Percentiles rank a stretch among this genome's conserved stretches.
Evolutionary conservation across 2,329 filamentous ascomycete species (phyloP).

Genomic region (Fusarium sp.): DNA sequence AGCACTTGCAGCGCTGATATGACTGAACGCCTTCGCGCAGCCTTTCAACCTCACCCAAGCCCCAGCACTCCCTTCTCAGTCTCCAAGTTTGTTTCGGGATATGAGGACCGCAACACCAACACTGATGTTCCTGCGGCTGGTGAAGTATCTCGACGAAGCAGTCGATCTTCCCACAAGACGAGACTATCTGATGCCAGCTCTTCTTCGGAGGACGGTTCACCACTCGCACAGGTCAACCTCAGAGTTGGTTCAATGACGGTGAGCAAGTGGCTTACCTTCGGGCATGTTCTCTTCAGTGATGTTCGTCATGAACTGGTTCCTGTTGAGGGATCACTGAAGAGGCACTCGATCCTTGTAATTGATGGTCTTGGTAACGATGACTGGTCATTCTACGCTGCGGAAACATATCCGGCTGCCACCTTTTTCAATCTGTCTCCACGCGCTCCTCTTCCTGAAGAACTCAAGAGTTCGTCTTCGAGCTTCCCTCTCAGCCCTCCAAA

Average conservation of each 20-base stretch:
- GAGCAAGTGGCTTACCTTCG: slow-evolving; percentile 88
- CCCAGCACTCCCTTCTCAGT: slow-evolving; percentile 56
- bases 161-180: slow-evolving; percentile 45
- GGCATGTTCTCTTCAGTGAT: slow-evolving; percentile 83
- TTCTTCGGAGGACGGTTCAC: slow-evolving; percentile 66
- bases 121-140: slow-evolving; percentile 40
- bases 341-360: slow-evolving; percentile 75
- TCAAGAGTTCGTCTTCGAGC: slow-evolving; percentile 52
- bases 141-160: slow-evolving; percentile 43
- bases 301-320: slow-evolving; percentile 74
- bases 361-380: slow-evolving; percentile 88
- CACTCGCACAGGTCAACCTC: slow-evolving; percentile 76
- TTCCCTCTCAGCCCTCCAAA: slow-evolving; percentile 71
- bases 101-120: slow-evolving; percentile 35
- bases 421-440: slow-evolving; percentile 79
- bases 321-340: slow-evolving; percentile 50
- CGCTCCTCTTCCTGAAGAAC: slow-evolving; percentile 58
- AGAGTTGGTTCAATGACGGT: slow-evolving; percentile 84
- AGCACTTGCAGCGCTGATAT: slow-evolving; percentile 66
- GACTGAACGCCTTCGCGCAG: slow-evolving; percentile 60
- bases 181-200: slow-evolving; percentile 58
- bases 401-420: slow-evolving; percentile 78
- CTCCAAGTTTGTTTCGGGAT: slow-evolving; percentile 49
- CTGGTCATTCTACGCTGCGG: slow-evolving; percentile 86
- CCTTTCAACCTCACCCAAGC: slow-evolving; percentile 54